A percentile compares a stretch with the other conserved stretches of the same genome.
phyloP scores from a whole-genome alignment of 768 basidiomycete species.

The Pisolithus albus region DNA sequence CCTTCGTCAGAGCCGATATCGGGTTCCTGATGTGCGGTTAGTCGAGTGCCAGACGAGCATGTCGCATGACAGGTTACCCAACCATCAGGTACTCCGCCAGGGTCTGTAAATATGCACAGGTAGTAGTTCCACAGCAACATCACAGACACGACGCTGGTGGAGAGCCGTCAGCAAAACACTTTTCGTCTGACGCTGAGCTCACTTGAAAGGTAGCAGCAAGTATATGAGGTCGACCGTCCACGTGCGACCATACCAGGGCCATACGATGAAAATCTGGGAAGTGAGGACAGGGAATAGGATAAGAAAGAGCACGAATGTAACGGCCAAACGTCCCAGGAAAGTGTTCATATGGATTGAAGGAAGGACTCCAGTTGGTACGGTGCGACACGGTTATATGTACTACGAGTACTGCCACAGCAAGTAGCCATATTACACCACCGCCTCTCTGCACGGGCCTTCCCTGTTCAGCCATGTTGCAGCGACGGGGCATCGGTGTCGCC shows the following conservation, averaged over 20 bases:
- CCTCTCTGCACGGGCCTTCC: neutral
- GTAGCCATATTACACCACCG: too few species aligned
- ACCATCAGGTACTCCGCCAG: slow-evolving; percentile 68
- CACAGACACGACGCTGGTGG: slow-evolving; percentile 58
- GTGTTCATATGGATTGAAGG: slow-evolving; percentile 30
- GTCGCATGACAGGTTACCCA: slow-evolving; percentile 52
- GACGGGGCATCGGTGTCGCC: slow-evolving; percentile 1
- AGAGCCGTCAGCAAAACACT: neutral
- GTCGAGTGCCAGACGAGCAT: neutral
- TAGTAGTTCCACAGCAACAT: slow-evolving; percentile 87
- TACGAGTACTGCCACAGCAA: neutral
- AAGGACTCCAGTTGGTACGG: neutral
- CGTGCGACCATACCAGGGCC: slow-evolving; percentile 85
- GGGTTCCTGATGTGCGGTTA: slow-evolving; percentile 51
- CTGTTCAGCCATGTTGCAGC: slow-evolving; percentile 12
- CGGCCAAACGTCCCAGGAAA: slow-evolving; percentile 54
- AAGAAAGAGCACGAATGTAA: slow-evolving; percentile 61
- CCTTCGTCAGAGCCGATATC: slow-evolving; percentile 59
- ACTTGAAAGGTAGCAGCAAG: slow-evolving; percentile 92
- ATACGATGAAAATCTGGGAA: slow-evolving; percentile 82
- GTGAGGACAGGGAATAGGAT: slow-evolving; percentile 87
- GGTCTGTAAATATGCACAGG: slow-evolving; percentile 75
- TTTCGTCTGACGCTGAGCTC: slow-evolving; percentile 18
- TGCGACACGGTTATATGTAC: too few species aligned
- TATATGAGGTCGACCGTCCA: slow-evolving; percentile 67